Evolutionary conservation across 2,329 filamentous ascomycete genomes (phyloP).

Genomic region (Graphilbum sp.): DNA sequence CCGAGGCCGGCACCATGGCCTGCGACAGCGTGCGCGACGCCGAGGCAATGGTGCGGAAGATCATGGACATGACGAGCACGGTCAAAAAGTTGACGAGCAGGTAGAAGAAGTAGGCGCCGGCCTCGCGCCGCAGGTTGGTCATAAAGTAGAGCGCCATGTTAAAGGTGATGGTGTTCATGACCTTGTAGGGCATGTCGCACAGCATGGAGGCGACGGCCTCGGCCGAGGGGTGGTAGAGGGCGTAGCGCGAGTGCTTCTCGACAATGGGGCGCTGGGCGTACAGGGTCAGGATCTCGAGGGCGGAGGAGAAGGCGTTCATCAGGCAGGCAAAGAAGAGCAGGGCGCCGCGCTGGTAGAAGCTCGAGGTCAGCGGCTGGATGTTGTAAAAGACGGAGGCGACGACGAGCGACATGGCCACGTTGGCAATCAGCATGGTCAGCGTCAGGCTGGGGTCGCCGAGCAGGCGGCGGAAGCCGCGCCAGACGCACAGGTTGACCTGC

Average conservation of each 20-base stretch:
- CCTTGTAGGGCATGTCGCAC: conserved; percentile 70
- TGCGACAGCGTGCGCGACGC: conserved; percentile 54
- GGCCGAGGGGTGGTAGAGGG: conserved; percentile 75
- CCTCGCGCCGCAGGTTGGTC: conserved; percentile 58
- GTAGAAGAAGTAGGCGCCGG: conserved; percentile 75
- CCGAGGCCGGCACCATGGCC: conserved; percentile 41
- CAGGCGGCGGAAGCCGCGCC: conserved; percentile 64
- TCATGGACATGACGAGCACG: conserved; percentile 68
- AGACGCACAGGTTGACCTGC: conserved; percentile 65
- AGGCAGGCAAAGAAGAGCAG: conserved; percentile 79
- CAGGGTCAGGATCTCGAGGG: conserved; percentile 70
- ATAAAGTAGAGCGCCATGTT: conserved; percentile 78
- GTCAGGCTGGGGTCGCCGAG: conserved; percentile 62
- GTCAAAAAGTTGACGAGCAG: conserved; percentile 57
- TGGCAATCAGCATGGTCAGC: conserved; percentile 50
- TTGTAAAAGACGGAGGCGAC: conserved; percentile 72
- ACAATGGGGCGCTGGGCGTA: conserved; percentile 85
- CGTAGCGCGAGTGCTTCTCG: conserved; percentile 76
- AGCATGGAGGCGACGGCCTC: conserved; percentile 83
- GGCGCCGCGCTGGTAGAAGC: conserved; percentile 65
- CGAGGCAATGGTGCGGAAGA: conserved; percentile 70
- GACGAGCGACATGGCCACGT: conserved; percentile 61
- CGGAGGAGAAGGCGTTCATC: conserved; percentile 69
- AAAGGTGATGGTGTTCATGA: conserved; percentile 58
- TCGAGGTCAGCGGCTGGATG: conserved; percentile 43